These are phyloP conservation scores for Irpex sp. DNA, from an alignment of 1,284 basidiomycete genomes.

Conservation along the genomic window DNA sequence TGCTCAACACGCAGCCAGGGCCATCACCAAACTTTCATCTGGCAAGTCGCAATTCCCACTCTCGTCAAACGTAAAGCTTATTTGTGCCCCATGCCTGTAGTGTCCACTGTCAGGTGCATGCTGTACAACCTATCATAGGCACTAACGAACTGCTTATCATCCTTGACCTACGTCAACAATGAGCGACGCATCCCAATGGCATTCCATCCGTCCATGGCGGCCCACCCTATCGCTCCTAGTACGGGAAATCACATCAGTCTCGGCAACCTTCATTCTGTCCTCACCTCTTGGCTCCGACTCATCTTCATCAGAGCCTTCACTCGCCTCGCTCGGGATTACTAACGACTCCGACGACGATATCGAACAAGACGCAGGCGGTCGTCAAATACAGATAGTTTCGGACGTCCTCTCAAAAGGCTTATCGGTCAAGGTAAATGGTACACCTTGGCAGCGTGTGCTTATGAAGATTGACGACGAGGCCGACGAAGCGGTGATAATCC, in stretches of 20 bases:
- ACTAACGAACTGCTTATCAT: background rate
- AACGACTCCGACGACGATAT: slow-evolving; percentile 41
- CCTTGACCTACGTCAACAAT: background rate
- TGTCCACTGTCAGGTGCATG: too few relatives aligned
- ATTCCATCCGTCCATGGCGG: slow-evolving; percentile 70
- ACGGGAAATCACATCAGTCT: slow-evolving; percentile 77
- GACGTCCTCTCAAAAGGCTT: slow-evolving; percentile 69
- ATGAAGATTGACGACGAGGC: slow-evolving; percentile 71
- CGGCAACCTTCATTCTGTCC: slow-evolving; percentile 72
- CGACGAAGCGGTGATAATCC: slow-evolving; percentile 77
- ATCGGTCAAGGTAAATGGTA: slow-evolving; percentile 72
- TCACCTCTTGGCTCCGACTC: slow-evolving; percentile 39
- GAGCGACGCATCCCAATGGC: slow-evolving; percentile 43
- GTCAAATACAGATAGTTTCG: slow-evolving; percentile 45
- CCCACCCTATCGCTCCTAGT: slow-evolving; percentile 65
- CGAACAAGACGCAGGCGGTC: slow-evolving; percentile 28
- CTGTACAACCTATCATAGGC: too few relatives aligned
- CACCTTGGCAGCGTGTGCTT: slow-evolving; percentile 71
- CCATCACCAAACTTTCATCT: too few relatives aligned
- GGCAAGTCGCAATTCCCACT: too few relatives aligned
- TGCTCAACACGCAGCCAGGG: too few relatives aligned
- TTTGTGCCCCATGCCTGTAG: too few relatives aligned
- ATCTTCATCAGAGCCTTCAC: slow-evolving; percentile 35
- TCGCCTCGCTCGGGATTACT: slow-evolving; percentile 40
- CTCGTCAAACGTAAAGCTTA: too few relatives aligned